Conservation (phyloP, 352 stramenopile species). For the Plasmopara viticola region DNA sequence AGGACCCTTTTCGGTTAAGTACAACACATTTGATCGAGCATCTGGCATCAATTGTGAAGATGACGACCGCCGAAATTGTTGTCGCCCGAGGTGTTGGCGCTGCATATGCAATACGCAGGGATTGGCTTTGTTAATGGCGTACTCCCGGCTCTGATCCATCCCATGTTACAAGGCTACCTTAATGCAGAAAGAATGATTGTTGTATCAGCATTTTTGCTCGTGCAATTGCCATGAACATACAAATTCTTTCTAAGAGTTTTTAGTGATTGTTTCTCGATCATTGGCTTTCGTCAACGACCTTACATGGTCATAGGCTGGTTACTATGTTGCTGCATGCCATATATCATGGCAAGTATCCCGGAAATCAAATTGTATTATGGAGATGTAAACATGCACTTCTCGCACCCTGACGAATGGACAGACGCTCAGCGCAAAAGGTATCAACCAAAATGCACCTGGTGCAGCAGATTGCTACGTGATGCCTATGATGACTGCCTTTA, state of each 20-base stretch:
- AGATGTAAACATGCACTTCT: slow-evolving; percentile 28
- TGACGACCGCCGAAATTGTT: slow-evolving; percentile 24
- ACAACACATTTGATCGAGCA: too few species aligned
- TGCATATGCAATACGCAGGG: slow-evolving; percentile 48
- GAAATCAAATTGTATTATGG: slow-evolving; percentile 44
- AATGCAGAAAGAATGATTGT: slow-evolving; percentile 51
- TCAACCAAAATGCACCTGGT: slow-evolving; percentile 35
- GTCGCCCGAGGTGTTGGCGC: slow-evolving; percentile 25
- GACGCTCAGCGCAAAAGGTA: slow-evolving; percentile 24
- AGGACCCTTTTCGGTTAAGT: too few species aligned
- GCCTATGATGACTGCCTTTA: slow-evolving; percentile 64
- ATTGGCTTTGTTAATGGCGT: slow-evolving; percentile 47
- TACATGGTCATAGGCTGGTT: slow-evolving; percentile 59
- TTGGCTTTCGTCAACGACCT: slow-evolving; percentile 41
- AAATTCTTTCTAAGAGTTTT: slow-evolving; percentile 55
- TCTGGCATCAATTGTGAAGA: slow-evolving; percentile 14
- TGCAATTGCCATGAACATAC: slow-evolving; percentile 54
- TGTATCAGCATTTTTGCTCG: slow-evolving; percentile 36
- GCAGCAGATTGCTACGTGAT: slow-evolving; percentile 46
- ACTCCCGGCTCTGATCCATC: slow-evolving; percentile 46
- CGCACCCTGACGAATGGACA: slow-evolving; percentile 29
- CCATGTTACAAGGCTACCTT: slow-evolving; percentile 50
- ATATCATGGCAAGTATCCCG: slow-evolving; percentile 35
- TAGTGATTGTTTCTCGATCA: slow-evolving; percentile 59
- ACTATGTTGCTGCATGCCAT: slow-evolving; percentile 40